Conservation (phyloP, 2,329 filamentous ascomycete species). For the Sclerotinia minor region DNA sequence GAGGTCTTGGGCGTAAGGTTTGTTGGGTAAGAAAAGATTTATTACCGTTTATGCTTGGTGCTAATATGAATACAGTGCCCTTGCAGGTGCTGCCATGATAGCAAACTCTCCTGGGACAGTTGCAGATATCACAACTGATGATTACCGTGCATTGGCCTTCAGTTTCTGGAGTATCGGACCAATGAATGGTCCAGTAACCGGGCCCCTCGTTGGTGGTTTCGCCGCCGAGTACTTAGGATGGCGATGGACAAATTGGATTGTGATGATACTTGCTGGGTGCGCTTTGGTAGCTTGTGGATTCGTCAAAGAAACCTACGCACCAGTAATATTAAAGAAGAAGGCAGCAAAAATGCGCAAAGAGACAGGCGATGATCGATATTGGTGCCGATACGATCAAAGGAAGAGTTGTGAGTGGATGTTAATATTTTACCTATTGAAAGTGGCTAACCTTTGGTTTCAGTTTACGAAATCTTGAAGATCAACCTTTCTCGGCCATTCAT, state of each 20-base stretch:
- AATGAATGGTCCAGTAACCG: slow-evolving; percentile 69
- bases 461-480: slow-evolving; percentile 67
- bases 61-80: slow-evolving; percentile 46
- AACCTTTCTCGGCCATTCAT: slow-evolving; percentile 78
- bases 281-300: slow-evolving; percentile 59
- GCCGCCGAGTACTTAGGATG: slow-evolving; percentile 76
- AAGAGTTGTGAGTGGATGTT: slow-evolving; percentile 18
- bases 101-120: slow-evolving; percentile 81
- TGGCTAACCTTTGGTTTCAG: slow-evolving; percentile 46
- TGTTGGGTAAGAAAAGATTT: slow-evolving; percentile 57
- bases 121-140: slow-evolving; percentile 77
- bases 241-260: slow-evolving; percentile 85
- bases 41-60: background rate
- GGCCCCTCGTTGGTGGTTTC: slow-evolving; percentile 79
- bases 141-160: slow-evolving; percentile 79
- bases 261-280: slow-evolving; percentile 68
- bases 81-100: slow-evolving; percentile 78
- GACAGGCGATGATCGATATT: slow-evolving; percentile 70
- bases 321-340: slow-evolving; percentile 66
- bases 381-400: slow-evolving; percentile 62
- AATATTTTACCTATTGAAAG: background rate
- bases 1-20: slow-evolving; percentile 73
- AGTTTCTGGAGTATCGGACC: slow-evolving; percentile 82
- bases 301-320: slow-evolving; percentile 75
- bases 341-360: slow-evolving; percentile 65